phyloP scores from a whole-genome alignment of 1,284 basidiomycete genomes.

The Vanrija sp. region DNA sequence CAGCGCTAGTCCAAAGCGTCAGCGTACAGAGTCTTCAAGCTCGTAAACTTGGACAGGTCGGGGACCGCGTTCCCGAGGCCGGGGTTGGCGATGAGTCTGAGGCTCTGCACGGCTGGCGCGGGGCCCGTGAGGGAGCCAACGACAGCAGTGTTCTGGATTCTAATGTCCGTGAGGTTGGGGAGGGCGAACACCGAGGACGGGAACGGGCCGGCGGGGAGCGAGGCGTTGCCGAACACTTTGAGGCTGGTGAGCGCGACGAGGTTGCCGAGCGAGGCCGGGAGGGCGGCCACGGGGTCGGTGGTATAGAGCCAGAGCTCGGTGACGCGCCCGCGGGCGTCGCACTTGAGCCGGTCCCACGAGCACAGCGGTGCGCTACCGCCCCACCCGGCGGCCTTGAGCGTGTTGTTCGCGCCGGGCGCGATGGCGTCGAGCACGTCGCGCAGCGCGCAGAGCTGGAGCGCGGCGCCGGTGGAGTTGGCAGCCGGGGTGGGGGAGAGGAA shows the following conservation, averaged over 20 bases:
- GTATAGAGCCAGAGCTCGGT: constrained; percentile 32
- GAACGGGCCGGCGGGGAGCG: constrained; percentile 36
- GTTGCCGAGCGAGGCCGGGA: constrained; percentile 32
- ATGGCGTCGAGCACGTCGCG: constrained; percentile 26
- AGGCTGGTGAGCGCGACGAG: constrained; percentile 35
- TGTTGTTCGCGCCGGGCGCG: constrained; percentile 4
- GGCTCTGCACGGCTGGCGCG: neutral
- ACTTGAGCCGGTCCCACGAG: constrained; percentile 41
- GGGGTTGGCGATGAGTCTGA: neutral
- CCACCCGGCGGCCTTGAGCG: constrained; percentile 20
- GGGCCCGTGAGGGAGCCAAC: neutral
- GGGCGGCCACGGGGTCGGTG: constrained; percentile 29
- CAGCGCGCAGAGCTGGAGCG: constrained; percentile 47
- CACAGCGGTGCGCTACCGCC: constrained; percentile 33
- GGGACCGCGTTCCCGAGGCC: constrained; percentile 8
- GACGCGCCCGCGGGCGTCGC: constrained; percentile 38
- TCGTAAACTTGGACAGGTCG: neutral
- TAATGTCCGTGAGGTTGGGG: constrained; percentile 26
- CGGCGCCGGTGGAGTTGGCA: constrained; percentile 38
- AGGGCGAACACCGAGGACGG: constrained; percentile 8
- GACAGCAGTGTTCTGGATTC: constrained; percentile 40
- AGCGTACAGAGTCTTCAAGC: constrained; percentile 38
- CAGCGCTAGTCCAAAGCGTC: neutral
- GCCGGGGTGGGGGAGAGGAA: constrained; percentile 24
- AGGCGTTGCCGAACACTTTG: constrained; percentile 34